These are phyloP conservation scores for Aspergillus novoparasiticus DNA, from an alignment of 2,329 filamentous ascomycete species.

Conservation along the genomic window DNA sequence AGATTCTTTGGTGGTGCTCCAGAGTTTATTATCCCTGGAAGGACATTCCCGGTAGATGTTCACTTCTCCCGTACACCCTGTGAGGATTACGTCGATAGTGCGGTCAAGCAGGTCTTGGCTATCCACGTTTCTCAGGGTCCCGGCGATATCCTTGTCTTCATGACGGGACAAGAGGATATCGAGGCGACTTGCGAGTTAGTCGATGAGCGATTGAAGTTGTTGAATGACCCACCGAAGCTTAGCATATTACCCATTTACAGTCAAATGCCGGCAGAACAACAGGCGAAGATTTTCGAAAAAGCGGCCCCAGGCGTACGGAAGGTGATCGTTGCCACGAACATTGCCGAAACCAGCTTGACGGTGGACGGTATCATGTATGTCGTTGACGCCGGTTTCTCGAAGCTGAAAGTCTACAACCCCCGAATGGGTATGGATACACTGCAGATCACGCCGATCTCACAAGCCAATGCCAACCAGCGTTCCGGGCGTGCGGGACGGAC, in stretches of 20 bases:
- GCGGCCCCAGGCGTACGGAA: conserved; percentile 90
- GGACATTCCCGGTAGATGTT: conserved; percentile 95
- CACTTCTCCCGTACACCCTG: conserved; percentile 94
- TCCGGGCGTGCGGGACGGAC: conserved; percentile 93
- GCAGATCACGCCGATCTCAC: conserved; percentile 95
- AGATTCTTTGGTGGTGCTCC: conserved; percentile 95
- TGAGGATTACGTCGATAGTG: conserved; percentile 96
- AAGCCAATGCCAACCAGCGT: conserved; percentile 91
- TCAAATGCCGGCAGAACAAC: conserved; percentile 97
- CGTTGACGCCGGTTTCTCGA: conserved; percentile 93
- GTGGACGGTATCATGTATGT: conserved; percentile 99
- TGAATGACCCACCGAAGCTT: conserved; percentile 93
- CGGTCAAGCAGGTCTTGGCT: conserved; percentile 91
- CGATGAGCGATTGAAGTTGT: conserved; percentile 79
- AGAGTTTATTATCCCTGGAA: conserved; percentile 92
- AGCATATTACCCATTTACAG: conserved; percentile 97
- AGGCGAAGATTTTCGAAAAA: conserved; percentile 95
- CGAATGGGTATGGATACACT: conserved; percentile 99
- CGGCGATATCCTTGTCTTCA: conserved; percentile 96
- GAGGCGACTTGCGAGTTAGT: conserved; percentile 94
- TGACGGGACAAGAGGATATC: conserved; percentile 99
- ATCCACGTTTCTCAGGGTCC: conserved; percentile 94
- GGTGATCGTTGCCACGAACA: conserved; percentile 97
- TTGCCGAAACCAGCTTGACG: conserved; percentile 95
- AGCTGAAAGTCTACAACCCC: conserved; percentile 97